Conservation (phyloP, 2,329 filamentous ascomycete species). For the Ascochyta viciae-villosae region DNA sequence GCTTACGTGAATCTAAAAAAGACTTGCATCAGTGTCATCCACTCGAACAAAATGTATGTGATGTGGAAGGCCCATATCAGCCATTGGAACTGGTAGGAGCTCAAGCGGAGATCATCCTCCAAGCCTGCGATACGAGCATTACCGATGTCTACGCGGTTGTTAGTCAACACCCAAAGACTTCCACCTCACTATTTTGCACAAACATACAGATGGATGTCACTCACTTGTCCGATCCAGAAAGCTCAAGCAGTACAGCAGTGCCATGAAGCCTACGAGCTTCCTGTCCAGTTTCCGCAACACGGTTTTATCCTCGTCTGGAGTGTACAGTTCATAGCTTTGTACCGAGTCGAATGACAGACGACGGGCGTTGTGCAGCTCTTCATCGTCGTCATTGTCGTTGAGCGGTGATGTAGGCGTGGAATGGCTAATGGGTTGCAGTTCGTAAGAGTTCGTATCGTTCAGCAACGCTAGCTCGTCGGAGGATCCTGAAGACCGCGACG, state of each 20-base stretch:
- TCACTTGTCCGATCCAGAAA: conserved; percentile 87
- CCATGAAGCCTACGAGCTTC: conserved; percentile 79
- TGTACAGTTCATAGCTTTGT: conserved; percentile 62
- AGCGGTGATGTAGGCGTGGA: conserved; percentile 16
- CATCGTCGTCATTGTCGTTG: conserved; percentile 31
- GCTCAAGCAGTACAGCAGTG: conserved; percentile 81
- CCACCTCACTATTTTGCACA: background rate
- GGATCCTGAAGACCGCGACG: conserved; percentile 28
- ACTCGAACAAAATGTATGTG: conserved; percentile 69
- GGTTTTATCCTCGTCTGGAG: conserved; percentile 72
- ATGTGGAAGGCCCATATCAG: conserved; percentile 69
- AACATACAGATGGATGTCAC: conserved; percentile 20
- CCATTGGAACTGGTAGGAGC: conserved; percentile 66
- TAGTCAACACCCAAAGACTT: background rate
- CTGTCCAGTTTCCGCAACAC: conserved; percentile 80
- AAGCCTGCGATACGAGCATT: conserved; percentile 69
- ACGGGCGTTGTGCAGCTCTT: conserved; percentile 25
- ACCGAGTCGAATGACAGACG: conserved; percentile 35
- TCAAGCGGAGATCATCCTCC: conserved; percentile 61
- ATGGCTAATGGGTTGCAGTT: conserved; percentile 32
- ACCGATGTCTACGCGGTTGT: conserved; percentile 58
- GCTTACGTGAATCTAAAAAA: background rate
- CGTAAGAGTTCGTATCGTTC: conserved; percentile 31
- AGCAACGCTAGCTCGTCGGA: conserved; percentile 17
- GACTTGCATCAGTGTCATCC: conserved; percentile 67